phyloP scores from a whole-genome alignment of 1,284 basidiomycete species.

The Uromyces viciae-fabae region DNA sequence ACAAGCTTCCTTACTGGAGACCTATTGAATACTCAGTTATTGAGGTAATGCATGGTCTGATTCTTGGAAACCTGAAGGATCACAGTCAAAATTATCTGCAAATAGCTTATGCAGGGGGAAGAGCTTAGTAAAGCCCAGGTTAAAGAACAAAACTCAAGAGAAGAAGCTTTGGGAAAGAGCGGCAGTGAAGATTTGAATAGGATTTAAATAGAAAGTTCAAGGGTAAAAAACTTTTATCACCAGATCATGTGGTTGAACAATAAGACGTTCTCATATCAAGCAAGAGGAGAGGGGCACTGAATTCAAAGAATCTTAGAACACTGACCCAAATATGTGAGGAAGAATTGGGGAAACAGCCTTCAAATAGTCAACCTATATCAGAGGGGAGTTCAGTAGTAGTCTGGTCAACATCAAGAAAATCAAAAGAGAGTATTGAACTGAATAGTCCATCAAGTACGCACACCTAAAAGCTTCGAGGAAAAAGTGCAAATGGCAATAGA shows the following conservation, averaged over 20 bases:
- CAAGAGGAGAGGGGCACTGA: neutral
- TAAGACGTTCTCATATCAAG: neutral
- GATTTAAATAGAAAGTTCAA: neutral
- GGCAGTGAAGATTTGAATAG: neutral
- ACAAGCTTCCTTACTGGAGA: slow-evolving; percentile 4
- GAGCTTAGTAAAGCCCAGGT: neutral
- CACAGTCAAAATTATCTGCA: neutral
- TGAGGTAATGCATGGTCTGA: neutral
- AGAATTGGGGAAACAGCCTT: too few species aligned
- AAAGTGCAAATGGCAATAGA: neutral
- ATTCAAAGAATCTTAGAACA: neutral
- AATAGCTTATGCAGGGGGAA: neutral
- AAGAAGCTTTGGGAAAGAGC: neutral
- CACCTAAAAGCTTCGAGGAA: too few species aligned
- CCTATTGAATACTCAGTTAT: neutral
- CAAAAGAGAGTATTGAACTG: too few species aligned
- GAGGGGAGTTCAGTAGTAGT: too few species aligned
- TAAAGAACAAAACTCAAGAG: neutral
- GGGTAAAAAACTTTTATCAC: neutral
- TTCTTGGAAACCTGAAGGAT: slow-evolving; percentile 6
- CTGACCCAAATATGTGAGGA: too few species aligned
- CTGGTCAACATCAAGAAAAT: too few species aligned
- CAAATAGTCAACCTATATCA: too few species aligned
- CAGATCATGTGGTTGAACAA: too few species aligned
- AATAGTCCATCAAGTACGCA: too few species aligned